These are phyloP conservation scores for Trichosporon sp. DNA, from an alignment of 1,284 basidiomycete species.

Conservation along the genomic window DNA sequence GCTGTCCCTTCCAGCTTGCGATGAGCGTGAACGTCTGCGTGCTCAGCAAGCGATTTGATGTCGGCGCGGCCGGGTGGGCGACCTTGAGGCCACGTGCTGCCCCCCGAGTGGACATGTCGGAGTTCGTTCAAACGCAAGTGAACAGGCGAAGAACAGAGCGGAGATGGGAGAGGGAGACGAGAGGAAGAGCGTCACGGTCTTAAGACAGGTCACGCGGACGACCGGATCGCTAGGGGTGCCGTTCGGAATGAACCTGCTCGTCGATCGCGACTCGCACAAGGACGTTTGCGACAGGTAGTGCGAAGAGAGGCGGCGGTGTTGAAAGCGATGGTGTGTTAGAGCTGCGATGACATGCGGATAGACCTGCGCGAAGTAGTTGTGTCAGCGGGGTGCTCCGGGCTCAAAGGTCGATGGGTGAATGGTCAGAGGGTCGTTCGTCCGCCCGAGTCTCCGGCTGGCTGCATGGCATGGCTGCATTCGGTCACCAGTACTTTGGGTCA, in stretches of 20 bases:
- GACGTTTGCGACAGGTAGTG: not conserved
- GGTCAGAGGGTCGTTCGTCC: not conserved
- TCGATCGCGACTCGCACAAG: constrained; percentile 1
- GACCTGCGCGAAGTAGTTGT: not conserved
- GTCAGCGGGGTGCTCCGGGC: constrained; percentile 14
- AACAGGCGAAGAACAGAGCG: not conserved
- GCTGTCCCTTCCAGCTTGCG: constrained; percentile 54
- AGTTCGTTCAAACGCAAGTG: not conserved
- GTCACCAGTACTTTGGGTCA: constrained; percentile 2
- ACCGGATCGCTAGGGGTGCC: not conserved
- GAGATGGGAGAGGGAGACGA: not conserved
- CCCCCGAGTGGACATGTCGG: constrained; percentile 2
- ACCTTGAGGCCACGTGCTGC: not conserved
- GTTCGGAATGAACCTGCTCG: not conserved
- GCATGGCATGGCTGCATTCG: not conserved
- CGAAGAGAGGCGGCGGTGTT: constrained; percentile 1
- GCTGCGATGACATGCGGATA: constrained; percentile 16
- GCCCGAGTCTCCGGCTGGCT: not conserved
- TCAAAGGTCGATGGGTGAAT: constrained; percentile 4
- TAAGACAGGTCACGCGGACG: not conserved
- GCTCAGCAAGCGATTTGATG: constrained; percentile 35
- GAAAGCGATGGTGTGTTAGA: not conserved
- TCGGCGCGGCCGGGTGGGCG: not conserved
- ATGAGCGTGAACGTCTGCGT: constrained; percentile 48
- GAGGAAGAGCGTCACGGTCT: not conserved